These are phyloP conservation scores for Eudorina sp. DNA, from an alignment of 139 green algal genomes.

Conservation along the genomic window DNA sequence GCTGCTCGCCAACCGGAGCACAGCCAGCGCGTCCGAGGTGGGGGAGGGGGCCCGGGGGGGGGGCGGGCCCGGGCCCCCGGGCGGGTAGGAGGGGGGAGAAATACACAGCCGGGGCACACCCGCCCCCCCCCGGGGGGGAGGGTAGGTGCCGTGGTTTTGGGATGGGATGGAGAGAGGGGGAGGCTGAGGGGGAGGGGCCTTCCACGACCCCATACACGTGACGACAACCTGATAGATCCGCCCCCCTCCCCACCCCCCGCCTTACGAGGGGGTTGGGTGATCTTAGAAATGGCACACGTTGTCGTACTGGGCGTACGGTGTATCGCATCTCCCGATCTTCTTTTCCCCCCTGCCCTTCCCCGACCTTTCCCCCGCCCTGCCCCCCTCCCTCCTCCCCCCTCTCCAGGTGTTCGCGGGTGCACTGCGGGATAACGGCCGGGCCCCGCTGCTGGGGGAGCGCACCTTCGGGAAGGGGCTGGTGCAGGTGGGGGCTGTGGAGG, in stretches of 20 bases:
- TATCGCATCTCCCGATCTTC: too few species aligned
- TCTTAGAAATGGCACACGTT: too few species aligned
- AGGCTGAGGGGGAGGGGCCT: too few species aligned
- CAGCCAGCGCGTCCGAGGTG: slow-evolving; percentile 72
- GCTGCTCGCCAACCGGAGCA: slow-evolving; percentile 70
- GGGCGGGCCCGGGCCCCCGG: too few species aligned
- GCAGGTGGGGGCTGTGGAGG: slow-evolving; percentile 1
- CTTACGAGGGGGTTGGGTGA: too few species aligned
- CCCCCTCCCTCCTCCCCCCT: background rate
- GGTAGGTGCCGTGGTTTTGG: background rate
- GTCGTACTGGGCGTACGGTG: too few species aligned
- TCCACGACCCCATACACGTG: too few species aligned
- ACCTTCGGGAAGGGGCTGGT: slow-evolving; percentile 79
- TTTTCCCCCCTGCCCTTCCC: background rate
- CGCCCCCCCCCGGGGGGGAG: background rate
- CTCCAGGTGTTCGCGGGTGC: slow-evolving; percentile 52
- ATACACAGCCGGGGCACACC: too few species aligned
- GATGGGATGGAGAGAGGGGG: background rate
- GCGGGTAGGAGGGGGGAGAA: background rate
- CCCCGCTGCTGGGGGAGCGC: slow-evolving; percentile 64
- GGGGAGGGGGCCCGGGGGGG: slow-evolving; percentile 25
- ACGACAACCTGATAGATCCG: too few species aligned
- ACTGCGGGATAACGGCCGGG: slow-evolving; percentile 65
- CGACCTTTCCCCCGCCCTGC: background rate
- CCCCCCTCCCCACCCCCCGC: too few species aligned